phyloP scores from a whole-genome alignment of 2,329 filamentous ascomycete species.

The Phialophora chinensis region DNA sequence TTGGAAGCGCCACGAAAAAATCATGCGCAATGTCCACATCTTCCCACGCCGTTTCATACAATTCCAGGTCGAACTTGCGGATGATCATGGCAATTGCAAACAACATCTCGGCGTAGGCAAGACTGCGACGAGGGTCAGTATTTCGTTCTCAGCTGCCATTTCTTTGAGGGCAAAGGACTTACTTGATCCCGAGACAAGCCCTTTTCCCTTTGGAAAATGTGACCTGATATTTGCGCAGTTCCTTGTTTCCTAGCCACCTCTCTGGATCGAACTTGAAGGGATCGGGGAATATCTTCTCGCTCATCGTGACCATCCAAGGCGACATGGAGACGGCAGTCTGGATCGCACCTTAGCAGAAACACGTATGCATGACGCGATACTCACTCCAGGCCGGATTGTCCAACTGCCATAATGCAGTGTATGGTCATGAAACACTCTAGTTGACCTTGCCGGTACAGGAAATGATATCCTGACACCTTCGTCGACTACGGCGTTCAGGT shows the following conservation, averaged over 20 bases:
- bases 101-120: constrained; percentile 32
- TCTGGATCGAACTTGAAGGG: constrained; percentile 47
- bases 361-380: background rate
- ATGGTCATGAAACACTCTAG: constrained; percentile 38
- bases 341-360: constrained; percentile 19
- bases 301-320: constrained; percentile 45
- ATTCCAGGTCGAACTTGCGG: constrained; percentile 31
- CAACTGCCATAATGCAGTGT: constrained; percentile 16
- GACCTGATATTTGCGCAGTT: constrained; percentile 46
- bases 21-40: constrained; percentile 29
- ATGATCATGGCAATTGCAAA: constrained; percentile 26
- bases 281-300: constrained; percentile 47
- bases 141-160: background rate
- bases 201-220: constrained; percentile 51
- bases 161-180: background rate
- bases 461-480: constrained; percentile 19
- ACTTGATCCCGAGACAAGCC: constrained; percentile 56
- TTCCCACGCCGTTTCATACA: constrained; percentile 30
- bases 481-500: constrained; percentile 35
- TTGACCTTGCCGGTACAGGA: constrained; percentile 42
- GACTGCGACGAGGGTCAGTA: constrained; percentile 8
- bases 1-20: constrained; percentile 29
- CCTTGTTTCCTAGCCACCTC: constrained; percentile 43
- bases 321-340: constrained; percentile 48
- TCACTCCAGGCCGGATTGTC: constrained; percentile 17